Evolutionary conservation across 192 early-diverging fungal genomes (phyloP), one percentile per base, ranked within the genome.

Genomic region (Coemansia sp.): DNA sequence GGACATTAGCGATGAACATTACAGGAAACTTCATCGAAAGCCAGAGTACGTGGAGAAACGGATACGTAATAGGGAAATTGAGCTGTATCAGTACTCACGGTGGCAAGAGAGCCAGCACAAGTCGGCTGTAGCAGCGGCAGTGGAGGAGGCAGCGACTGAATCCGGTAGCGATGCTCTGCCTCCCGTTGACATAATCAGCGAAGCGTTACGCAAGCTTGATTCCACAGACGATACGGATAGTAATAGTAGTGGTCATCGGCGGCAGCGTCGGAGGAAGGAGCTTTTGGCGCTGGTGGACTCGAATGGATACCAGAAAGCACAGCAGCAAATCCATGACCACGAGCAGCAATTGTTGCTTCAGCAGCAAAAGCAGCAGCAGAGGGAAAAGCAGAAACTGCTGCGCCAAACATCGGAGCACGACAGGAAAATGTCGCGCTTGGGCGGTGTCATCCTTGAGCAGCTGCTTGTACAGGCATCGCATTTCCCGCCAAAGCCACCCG

Each of bases 71-170:
- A 64, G 78, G 16, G 78, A 81, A 53, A 61, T 81, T 2, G 78
- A 81, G 63, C 78, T 81, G 40, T 81, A 81, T 35, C 69, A 75
- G 66, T 81, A 81, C 34, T 73, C 78, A 37, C 57, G 70, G 55
- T 81, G 72, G 73, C 69, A 68, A 35, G 78, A 81, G 39, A 60
- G 68, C 21, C 71, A 79, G 60, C 40, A 42, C 40, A 15, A 13
- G 40, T 2, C 12, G 61, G 9, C 43, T 29, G 51, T 55, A 53
- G 40, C 64, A 39, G 25, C 66, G 61, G 51, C 56, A 49, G n/a
- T 21, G 51, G 52, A 43, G 58, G 23, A 59, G 45, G 33, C 67
- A 58, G 64, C 43, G 23, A 21, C 51, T 39, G 34, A 3, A 34
- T 6, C 34, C 4, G 37, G 35, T 1, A 30, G 33, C 10, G 56